Conservation (phyloP, 345 rosid genomes). For the Tarenaya hassleriana region DNA sequence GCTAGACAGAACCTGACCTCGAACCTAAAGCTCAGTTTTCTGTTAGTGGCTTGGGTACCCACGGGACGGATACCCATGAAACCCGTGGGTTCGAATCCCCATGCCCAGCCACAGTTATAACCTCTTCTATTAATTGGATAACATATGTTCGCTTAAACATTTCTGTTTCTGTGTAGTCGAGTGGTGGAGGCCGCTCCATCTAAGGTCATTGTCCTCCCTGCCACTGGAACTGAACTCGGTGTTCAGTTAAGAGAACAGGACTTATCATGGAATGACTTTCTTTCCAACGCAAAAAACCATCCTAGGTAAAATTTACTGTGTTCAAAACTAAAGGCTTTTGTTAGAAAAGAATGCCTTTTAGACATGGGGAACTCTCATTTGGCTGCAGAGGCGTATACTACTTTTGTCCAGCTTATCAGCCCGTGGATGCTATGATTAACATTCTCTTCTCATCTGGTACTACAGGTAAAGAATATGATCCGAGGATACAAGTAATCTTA, state of each 20-base stretch:
- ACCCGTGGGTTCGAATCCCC: no score
- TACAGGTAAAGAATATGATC: conserved; percentile 45
- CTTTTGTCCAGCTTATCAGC: conserved; percentile 47
- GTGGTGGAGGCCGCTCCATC: conserved; percentile 69
- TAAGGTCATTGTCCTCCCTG: conserved; percentile 72
- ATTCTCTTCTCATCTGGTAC: conserved; percentile 94
- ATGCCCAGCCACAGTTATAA: no score
- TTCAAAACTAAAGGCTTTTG: no score
- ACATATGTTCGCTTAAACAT: background rate
- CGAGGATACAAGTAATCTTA: no score
- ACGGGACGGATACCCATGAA: no score
- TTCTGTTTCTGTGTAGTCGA: conserved; percentile 42
- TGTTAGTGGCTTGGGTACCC: no score
- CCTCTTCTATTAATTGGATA: conserved; percentile 1
- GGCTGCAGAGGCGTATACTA: conserved; percentile 34
- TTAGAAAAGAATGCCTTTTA: background rate
- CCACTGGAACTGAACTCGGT: conserved; percentile 37
- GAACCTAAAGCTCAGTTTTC: no score
- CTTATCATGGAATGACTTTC: conserved; percentile 58
- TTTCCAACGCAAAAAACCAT: conserved; percentile 31
- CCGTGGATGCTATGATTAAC: conserved; percentile 53
- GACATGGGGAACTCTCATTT: conserved; percentile 8
- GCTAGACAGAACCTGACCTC: no score
- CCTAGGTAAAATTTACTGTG: conserved; percentile 47
- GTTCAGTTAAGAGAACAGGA: conserved; percentile 63